These are phyloP conservation scores for Domatiomyces globalis DNA, from an alignment of 2,329 filamentous ascomycete genomes.

Conservation along the genomic window DNA sequence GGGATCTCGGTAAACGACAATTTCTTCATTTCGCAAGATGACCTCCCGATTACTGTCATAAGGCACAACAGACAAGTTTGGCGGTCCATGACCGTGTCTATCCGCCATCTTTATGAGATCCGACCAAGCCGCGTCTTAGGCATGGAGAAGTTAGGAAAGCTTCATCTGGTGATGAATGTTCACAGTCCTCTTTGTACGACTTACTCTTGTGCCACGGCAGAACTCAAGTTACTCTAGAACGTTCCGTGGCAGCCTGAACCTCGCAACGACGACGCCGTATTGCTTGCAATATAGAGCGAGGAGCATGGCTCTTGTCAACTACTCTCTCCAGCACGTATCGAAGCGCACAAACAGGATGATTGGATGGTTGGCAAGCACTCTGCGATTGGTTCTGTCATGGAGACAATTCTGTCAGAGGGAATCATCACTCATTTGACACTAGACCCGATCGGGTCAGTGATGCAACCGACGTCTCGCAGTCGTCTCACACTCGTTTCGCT, in stretches of 20 bases:
- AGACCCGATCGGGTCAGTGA: too few relatives aligned
- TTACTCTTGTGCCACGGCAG: background rate
- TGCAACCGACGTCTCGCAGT: too few relatives aligned
- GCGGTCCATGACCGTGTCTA: background rate
- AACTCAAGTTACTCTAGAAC: background rate
- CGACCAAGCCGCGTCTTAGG: background rate
- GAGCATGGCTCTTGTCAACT: background rate
- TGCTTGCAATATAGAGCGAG: background rate
- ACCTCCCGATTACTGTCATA: conserved; percentile 29
- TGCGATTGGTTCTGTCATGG: background rate
- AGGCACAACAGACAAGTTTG: conserved; percentile 15
- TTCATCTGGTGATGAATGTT: background rate
- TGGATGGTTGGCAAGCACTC: background rate
- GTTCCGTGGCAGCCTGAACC: background rate
- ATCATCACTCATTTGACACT: too few relatives aligned
- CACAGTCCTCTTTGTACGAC: background rate
- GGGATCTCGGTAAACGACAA: conserved; percentile 81
- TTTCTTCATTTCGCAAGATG: conserved; percentile 65
- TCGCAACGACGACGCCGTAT: background rate
- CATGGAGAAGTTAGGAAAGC: background rate
- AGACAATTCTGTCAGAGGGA: too few relatives aligned
- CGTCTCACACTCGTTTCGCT: too few relatives aligned
- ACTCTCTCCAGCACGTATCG: background rate
- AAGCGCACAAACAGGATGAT: background rate
- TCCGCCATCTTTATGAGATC: conserved; percentile 8